These are phyloP conservation scores for Leishmania tropica DNA, from an alignment of 208 protist species.

Conservation along the genomic window DNA sequence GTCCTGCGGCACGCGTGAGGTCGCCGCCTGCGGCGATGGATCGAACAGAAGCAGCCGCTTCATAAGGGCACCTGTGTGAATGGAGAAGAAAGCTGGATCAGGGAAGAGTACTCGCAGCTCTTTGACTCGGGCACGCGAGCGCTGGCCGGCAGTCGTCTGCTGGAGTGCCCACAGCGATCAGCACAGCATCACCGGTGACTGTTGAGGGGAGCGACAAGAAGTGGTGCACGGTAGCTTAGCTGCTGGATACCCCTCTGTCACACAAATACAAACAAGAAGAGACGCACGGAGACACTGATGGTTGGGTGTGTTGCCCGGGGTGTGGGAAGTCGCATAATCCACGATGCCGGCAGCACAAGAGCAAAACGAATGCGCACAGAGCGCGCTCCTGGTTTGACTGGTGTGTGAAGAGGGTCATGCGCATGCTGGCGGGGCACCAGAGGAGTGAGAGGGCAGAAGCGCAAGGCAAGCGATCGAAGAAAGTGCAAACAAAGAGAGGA, in stretches of 20 bases:
- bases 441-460: background rate
- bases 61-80: background rate
- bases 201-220: background rate
- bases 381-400: background rate
- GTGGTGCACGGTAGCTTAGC: background rate
- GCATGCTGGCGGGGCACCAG: background rate
- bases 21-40: slow-evolving; percentile 6
- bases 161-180: background rate
- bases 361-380: background rate
- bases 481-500: background rate
- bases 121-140: slow-evolving; percentile 6
- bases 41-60: slow-evolving; percentile 9
- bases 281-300: background rate
- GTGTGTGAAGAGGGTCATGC: background rate
- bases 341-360: background rate
- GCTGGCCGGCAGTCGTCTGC: background rate
- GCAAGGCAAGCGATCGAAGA: background rate
- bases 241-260: background rate
- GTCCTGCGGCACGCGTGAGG: background rate
- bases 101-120: slow-evolving; percentile 21
- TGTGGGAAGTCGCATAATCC: background rate
- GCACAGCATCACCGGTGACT: background rate
- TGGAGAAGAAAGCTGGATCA: background rate
- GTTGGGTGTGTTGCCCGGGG: background rate
- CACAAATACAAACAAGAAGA: background rate